Percentiles rank a stretch among this genome's conserved stretches.
Conservation (phyloP, 1,284 basidiomycete species). For the Leccinum cinnamomeum region DNA sequence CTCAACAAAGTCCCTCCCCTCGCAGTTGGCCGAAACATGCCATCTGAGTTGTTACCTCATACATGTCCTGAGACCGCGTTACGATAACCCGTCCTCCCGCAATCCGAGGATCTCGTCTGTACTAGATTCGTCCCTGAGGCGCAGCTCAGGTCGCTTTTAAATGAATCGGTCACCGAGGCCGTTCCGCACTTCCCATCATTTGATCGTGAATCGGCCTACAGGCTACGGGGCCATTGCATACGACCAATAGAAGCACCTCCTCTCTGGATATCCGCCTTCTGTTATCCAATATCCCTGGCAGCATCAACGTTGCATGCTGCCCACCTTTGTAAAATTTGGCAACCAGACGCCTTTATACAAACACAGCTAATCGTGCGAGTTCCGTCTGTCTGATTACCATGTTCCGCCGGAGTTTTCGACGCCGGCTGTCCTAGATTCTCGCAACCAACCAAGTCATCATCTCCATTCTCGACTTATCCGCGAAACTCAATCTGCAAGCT, state of each 20-base stretch:
- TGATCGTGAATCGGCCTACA: conserved; percentile 23
- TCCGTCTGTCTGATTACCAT: background rate
- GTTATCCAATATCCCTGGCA: background rate
- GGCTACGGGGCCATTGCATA: background rate
- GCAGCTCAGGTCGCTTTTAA: background rate
- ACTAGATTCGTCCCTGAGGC: conserved; percentile 6
- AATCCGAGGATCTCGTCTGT: conserved; percentile 22
- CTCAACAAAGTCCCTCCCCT: conserved; percentile 1
- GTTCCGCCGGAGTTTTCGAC: background rate
- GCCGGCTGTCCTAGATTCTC: background rate
- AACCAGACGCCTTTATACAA: background rate
- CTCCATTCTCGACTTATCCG: background rate
- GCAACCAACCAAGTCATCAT: background rate
- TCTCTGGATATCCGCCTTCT: conserved; percentile 7
- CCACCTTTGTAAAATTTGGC: background rate
- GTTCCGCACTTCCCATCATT: conserved; percentile 14
- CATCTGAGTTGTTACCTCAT: conserved; percentile 4
- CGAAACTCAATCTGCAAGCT: conserved; percentile 1
- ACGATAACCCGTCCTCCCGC: conserved; percentile 14
- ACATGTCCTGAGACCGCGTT: conserved; percentile 3
- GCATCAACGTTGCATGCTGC: conserved; percentile 1
- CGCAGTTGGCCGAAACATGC: conserved; percentile 11
- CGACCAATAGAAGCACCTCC: conserved; percentile 3
- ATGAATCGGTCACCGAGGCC: conserved; percentile 11
- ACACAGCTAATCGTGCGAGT: background rate